Conservation (phyloP, 768 basidiomycete genomes). For the Calocybe gangraenosa region DNA sequence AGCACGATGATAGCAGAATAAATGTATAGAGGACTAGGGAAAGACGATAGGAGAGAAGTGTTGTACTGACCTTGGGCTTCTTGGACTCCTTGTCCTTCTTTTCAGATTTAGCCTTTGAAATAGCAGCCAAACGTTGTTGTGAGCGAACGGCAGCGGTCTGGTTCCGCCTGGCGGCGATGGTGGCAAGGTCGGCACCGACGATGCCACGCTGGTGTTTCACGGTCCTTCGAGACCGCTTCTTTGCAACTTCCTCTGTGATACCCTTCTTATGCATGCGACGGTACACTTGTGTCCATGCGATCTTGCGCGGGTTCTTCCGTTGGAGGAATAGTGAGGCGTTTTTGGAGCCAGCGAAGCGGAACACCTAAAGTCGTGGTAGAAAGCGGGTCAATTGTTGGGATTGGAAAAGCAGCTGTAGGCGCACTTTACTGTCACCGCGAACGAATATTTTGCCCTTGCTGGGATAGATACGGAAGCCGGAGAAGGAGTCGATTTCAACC, state of each 20-base stretch:
- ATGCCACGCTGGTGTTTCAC: constrained; percentile 99
- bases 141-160: constrained; percentile 83
- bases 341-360: constrained; percentile 94
- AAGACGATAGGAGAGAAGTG: not conserved
- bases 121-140: constrained; percentile 80
- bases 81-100: constrained; percentile 95
- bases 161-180: constrained; percentile 90
- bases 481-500: constrained; percentile 99
- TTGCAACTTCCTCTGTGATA: constrained; percentile 97
- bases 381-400: not conserved
- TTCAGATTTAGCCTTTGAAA: constrained; percentile 91
- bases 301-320: constrained; percentile 99
- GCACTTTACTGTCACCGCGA: constrained; percentile 92
- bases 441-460: constrained; percentile 95
- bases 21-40: not conserved
- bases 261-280: constrained; percentile 99
- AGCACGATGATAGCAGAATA: constrained; percentile 2
- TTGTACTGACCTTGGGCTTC: constrained; percentile 69
- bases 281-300: constrained; percentile 94
- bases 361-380: constrained; percentile 52
- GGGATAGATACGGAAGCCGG: constrained; percentile 97
- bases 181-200: constrained; percentile 90
- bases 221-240: constrained; percentile 95
- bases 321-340: constrained; percentile 95
- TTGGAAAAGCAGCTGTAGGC: constrained; percentile 10